A percentile compares a stretch with the other conserved stretches of the same genome.
Conservation (phyloP, 768 basidiomycete species). For the Arthromyces matolae region DNA sequence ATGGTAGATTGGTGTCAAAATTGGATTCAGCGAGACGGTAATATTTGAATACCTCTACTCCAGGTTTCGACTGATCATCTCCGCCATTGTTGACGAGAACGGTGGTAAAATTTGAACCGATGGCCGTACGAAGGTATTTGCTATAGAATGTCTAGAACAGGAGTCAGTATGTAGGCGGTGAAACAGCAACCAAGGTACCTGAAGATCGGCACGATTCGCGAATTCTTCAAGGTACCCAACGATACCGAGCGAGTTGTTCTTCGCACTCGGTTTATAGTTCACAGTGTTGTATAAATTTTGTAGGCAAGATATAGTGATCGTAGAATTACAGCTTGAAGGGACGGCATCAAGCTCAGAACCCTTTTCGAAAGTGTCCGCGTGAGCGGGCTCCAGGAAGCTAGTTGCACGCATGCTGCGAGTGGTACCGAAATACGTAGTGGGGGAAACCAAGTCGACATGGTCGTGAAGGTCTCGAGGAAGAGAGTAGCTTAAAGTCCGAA, state of each 20-base stretch:
- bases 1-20: slow-evolving; percentile 3
- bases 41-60: slow-evolving; percentile 43
- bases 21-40: neutral
- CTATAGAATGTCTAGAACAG: slow-evolving; percentile 47
- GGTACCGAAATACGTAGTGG: slow-evolving; percentile 64
- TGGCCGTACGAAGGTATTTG: slow-evolving; percentile 43
- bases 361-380: slow-evolving; percentile 33
- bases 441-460: slow-evolving; percentile 57
- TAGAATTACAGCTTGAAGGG: slow-evolving; percentile 39
- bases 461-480: slow-evolving; percentile 49
- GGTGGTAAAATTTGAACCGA: slow-evolving; percentile 40
- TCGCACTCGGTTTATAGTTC: slow-evolving; percentile 41
- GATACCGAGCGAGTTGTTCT: slow-evolving; percentile 54
- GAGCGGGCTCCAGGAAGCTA: slow-evolving; percentile 49
- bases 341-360: slow-evolving; percentile 27
- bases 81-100: slow-evolving; percentile 49
- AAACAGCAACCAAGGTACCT: slow-evolving; percentile 29
- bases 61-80: slow-evolving; percentile 51
- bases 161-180: neutral
- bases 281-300: slow-evolving; percentile 54
- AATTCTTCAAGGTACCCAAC: slow-evolving; percentile 55
- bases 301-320: slow-evolving; percentile 58
- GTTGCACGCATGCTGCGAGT: slow-evolving; percentile 49
- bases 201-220: slow-evolving; percentile 55
- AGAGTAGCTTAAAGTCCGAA: slow-evolving; percentile 59